Base-by-base conservation (phyloP, 2,329 filamentous ascomycete species). In the Penicillium sp. region DNA sequence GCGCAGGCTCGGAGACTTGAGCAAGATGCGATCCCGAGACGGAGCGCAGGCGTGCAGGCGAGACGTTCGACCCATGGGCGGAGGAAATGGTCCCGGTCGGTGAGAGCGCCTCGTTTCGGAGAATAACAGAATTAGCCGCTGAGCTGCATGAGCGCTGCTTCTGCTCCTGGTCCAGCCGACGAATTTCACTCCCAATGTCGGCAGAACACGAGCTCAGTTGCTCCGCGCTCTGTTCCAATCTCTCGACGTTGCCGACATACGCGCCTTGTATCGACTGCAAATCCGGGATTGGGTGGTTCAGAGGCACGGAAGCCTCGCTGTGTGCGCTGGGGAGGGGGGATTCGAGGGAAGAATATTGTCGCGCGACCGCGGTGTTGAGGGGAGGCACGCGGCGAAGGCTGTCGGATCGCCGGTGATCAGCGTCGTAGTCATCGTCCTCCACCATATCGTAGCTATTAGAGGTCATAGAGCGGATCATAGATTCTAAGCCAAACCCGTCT, bases 261-360 rank as follows among this genome's bases (percentile, higher is more conserved):
- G 79, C 79, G 40, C 79, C 79, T 69, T 81, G 79, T 53, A 79
- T 58, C 32, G 78, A 76, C 57, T 81, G 78, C 14, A 81, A 69
- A 60, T 79, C 79, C 4, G 79, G 79, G 13, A 71, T 79, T 14
- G 79, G 79, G 64, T 80, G 78, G 52, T 72, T 76, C 53, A 80
- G 71, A 57, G 75, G 75, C 14, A 76, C 67, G 38, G 77, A 69
- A 34, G 67, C 66, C 50, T 74, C 75, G 49, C 74, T 74, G 36
- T 71, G 72, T 22, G 77, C 71, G 34, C 72, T 75, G 48, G 66
- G 73, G 42, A 75, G 62, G 47, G 70, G 60, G 45, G 70, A 67
- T 45, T 74, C 69, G 51, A 68, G 67, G 42, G 67, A 63, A 51
- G 59, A 49, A 55, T 59, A 57, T 58, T 59, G 58, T 58, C 55